Conservation (phyloP, 495 filamentous ascomycete genomes). For the Cercophora sp. region DNA sequence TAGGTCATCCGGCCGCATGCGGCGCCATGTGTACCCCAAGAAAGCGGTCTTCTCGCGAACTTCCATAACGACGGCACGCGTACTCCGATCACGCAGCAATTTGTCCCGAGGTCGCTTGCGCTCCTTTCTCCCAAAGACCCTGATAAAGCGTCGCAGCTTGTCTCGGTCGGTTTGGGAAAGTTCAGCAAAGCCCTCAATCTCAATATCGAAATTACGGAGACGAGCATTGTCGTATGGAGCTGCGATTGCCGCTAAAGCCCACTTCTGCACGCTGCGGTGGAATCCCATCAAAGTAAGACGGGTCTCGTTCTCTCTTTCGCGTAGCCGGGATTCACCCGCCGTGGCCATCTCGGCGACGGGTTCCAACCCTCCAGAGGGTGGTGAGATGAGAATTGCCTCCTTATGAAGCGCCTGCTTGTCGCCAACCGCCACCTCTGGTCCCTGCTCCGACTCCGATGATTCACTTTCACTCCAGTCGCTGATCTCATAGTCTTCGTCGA, state of each 20-base stretch:
- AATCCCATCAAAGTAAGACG: slow-evolving; percentile 34
- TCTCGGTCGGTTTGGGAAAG: slow-evolving; percentile 13
- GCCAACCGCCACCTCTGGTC: too few relatives aligned
- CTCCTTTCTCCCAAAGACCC: slow-evolving; percentile 16
- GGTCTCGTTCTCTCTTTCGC: slow-evolving; percentile 3
- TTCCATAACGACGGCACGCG: slow-evolving; percentile 63
- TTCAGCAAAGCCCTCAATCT: slow-evolving; percentile 37
- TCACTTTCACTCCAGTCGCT: slow-evolving; percentile 50
- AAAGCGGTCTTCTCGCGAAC: slow-evolving; percentile 78
- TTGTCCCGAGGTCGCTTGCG: slow-evolving; percentile 70
- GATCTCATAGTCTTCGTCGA: slow-evolving; percentile 73
- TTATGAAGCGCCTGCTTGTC: too few relatives aligned
- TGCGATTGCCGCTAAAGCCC: slow-evolving; percentile 38
- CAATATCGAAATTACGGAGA: slow-evolving; percentile 41
- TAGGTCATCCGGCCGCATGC: slow-evolving; percentile 23
- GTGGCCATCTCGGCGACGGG: neutral
- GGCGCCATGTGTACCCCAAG: slow-evolving; percentile 81
- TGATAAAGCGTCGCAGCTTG: slow-evolving; percentile 18
- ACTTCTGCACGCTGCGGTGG: slow-evolving; percentile 33
- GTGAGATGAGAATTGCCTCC: neutral
- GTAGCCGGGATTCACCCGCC: neutral
- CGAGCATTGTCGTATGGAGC: slow-evolving; percentile 40
- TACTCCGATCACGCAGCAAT: slow-evolving; percentile 66
- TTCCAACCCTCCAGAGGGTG: neutral
- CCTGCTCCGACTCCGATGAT: slow-evolving; percentile 33